Evolutionary conservation across 805 yeast genomes (phyloP).

Genomic region (Ascoidea tarda): DNA sequence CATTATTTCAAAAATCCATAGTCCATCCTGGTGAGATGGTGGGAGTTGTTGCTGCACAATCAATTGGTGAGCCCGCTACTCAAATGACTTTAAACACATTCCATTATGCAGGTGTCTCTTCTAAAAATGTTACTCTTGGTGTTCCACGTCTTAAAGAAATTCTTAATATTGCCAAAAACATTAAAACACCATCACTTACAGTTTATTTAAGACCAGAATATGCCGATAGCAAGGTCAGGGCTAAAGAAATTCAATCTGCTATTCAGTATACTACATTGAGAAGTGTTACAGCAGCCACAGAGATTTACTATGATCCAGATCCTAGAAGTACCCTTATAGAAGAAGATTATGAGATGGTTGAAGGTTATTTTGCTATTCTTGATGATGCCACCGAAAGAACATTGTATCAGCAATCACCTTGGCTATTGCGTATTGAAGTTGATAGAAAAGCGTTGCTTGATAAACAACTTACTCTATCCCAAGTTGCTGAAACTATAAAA

Average conservation of each 20-base stretch:
- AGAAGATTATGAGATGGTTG: constrained; percentile 95
- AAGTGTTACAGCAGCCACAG: constrained; percentile 95
- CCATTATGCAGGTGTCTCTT: constrained; percentile 97
- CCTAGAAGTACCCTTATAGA: constrained; percentile 94
- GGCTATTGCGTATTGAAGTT: constrained; percentile 91
- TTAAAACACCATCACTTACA: constrained; percentile 98
- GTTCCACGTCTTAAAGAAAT: constrained; percentile 97
- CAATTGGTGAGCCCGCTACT: constrained; percentile 97
- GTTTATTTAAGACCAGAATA: constrained; percentile 76
- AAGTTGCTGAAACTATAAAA: constrained; percentile 91
- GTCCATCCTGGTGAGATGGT: constrained; percentile 99
- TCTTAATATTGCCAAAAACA: constrained; percentile 94
- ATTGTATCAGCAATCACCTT: constrained; percentile 90
- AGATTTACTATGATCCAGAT: constrained; percentile 95
- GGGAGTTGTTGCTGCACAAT: constrained; percentile 94
- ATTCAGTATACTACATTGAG: constrained; percentile 92
- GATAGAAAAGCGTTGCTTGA: constrained; percentile 99
- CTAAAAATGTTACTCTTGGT: constrained; percentile 92
- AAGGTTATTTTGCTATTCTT: constrained; percentile 92
- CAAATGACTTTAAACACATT: constrained; percentile 96
- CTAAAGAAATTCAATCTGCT: constrained; percentile 90
- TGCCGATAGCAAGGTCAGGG: constrained; percentile 82
- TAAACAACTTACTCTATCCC: constrained; percentile 94
- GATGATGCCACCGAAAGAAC: constrained; percentile 95
- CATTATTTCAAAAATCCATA: constrained; percentile 81